These are phyloP conservation scores for Cyphellophora attinorum DNA, from an alignment of 2,329 filamentous ascomycete genomes.

Conservation along the genomic window DNA sequence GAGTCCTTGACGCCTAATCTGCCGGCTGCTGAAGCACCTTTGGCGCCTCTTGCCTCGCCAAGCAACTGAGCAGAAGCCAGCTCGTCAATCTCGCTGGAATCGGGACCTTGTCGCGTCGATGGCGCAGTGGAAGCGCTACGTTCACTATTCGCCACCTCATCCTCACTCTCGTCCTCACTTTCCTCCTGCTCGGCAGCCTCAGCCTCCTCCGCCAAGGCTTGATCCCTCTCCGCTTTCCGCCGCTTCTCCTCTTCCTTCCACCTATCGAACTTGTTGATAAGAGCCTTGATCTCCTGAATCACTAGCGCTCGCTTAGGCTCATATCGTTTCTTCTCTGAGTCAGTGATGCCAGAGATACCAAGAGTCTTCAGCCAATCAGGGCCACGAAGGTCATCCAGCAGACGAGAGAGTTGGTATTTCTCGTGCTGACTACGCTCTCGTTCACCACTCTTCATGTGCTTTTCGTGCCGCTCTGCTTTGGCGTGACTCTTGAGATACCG, in stretches of 20 bases:
- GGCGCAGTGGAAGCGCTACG: slow-evolving; percentile 31
- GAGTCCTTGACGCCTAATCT: too few species aligned
- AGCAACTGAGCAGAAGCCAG: slow-evolving; percentile 65
- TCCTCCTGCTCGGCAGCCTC: slow-evolving; percentile 40
- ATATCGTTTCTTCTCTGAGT: slow-evolving; percentile 75
- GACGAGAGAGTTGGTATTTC: slow-evolving; percentile 54
- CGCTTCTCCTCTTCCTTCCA: slow-evolving; percentile 90
- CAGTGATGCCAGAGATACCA: slow-evolving; percentile 77
- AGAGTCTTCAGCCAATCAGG: slow-evolving; percentile 90
- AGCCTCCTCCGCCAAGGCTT: slow-evolving; percentile 39
- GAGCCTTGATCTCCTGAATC: slow-evolving; percentile 67
- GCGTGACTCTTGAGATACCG: slow-evolving; percentile 50
- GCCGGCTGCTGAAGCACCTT: too few species aligned
- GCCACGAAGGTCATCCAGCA: slow-evolving; percentile 74
- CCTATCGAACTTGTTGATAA: slow-evolving; percentile 76
- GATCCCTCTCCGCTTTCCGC: slow-evolving; percentile 66
- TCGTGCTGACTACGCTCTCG: slow-evolving; percentile 58
- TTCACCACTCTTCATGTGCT: slow-evolving; percentile 59
- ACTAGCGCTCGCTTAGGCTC: slow-evolving; percentile 80
- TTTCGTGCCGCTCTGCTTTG: slow-evolving; percentile 55
- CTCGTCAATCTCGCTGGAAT: slow-evolving; percentile 62
- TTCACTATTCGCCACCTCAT: not conserved
- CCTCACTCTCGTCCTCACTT: slow-evolving; percentile 13
- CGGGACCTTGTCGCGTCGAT: too few species aligned
- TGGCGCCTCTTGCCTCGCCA: slow-evolving; percentile 54